Conservation (phyloP, 768 basidiomycete species). For the Lactifluus subvellereus region DNA sequence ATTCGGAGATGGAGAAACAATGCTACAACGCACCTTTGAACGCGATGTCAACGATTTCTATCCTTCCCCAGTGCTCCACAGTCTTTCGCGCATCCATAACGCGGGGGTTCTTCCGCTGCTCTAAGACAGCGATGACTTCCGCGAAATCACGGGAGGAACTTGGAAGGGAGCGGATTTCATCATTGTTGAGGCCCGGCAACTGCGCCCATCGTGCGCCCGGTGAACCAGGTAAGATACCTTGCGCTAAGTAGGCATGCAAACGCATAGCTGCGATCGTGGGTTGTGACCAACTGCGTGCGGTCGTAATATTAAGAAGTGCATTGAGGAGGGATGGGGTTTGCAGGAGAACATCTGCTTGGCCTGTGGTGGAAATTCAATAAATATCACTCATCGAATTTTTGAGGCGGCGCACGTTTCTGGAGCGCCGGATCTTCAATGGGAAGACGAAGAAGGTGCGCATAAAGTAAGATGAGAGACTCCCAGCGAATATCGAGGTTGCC, state of each 20-base stretch:
- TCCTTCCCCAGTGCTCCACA: conserved; percentile 60
- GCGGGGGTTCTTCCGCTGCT: conserved; percentile 46
- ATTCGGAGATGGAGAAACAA: not conserved
- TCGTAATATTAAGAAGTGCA: conserved; percentile 74
- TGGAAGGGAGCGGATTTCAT: conserved; percentile 42
- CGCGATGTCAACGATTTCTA: conserved; percentile 73
- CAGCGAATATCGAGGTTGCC: conserved; percentile 37
- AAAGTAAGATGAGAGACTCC: conserved; percentile 67
- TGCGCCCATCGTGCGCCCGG: conserved; percentile 52
- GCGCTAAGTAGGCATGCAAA: conserved; percentile 75
- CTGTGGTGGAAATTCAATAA: conserved; percentile 35
- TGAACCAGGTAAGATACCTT: conserved; percentile 67
- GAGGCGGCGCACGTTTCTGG: conserved; percentile 47
- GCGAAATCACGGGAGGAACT: conserved; percentile 36
- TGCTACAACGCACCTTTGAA: conserved; percentile 66
- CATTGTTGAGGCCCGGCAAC: conserved; percentile 62
- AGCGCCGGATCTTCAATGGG: conserved; percentile 48
- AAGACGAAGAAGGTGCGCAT: conserved; percentile 76
- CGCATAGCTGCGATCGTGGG: conserved; percentile 76
- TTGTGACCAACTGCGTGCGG: conserved; percentile 84
- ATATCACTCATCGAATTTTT: not conserved
- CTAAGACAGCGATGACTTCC: conserved; percentile 45
- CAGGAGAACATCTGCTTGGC: conserved; percentile 64
- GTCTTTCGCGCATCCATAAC: conserved; percentile 55
- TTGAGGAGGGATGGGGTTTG: conserved; percentile 68